Conservation (phyloP, 1,284 basidiomycete species). For the Ustilago loliicola region DNA sequence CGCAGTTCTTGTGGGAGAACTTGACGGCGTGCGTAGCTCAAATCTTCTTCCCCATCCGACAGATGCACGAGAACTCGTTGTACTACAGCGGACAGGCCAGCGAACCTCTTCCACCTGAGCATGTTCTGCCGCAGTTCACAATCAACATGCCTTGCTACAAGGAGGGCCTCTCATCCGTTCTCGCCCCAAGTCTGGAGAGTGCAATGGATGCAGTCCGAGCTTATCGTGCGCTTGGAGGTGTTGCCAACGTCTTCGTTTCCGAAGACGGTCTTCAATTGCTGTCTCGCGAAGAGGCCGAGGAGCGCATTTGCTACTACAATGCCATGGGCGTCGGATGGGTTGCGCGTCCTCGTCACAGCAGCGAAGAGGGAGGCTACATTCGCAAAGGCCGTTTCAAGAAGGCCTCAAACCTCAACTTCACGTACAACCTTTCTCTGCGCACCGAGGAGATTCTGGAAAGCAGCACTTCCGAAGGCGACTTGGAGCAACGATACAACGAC, state of each 20-base stretch:
- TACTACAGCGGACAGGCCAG: slow-evolving; percentile 67
- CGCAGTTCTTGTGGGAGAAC: slow-evolving; percentile 77
- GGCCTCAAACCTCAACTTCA: slow-evolving; percentile 90
- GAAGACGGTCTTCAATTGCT: slow-evolving; percentile 82
- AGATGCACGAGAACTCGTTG: slow-evolving; percentile 73
- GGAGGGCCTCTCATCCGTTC: slow-evolving; percentile 72
- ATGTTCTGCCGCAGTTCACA: slow-evolving; percentile 78
- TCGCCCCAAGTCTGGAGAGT: slow-evolving; percentile 80
- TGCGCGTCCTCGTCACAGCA: slow-evolving; percentile 80
- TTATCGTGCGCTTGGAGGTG: slow-evolving; percentile 85
- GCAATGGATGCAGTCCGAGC: slow-evolving; percentile 88
- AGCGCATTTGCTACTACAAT: slow-evolving; percentile 81
- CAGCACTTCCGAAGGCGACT: neutral
- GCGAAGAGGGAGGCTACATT: slow-evolving; percentile 79
- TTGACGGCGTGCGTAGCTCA: slow-evolving; percentile 72
- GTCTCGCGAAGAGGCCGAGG: slow-evolving; percentile 76
- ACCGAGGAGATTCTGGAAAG: slow-evolving; percentile 82
- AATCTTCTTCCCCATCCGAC: slow-evolving; percentile 75
- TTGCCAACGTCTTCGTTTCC: slow-evolving; percentile 81
- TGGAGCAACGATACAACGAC: neutral
- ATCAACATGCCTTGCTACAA: slow-evolving; percentile 86
- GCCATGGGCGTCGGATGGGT: slow-evolving; percentile 83
- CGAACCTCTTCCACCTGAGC: neutral
- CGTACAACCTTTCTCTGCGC: slow-evolving; percentile 78
- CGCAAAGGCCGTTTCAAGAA: slow-evolving; percentile 92